These are phyloP conservation scores for Sclerotinia nivalis DNA, from an alignment of 2,329 filamentous ascomycete genomes.

Conservation along the genomic window DNA sequence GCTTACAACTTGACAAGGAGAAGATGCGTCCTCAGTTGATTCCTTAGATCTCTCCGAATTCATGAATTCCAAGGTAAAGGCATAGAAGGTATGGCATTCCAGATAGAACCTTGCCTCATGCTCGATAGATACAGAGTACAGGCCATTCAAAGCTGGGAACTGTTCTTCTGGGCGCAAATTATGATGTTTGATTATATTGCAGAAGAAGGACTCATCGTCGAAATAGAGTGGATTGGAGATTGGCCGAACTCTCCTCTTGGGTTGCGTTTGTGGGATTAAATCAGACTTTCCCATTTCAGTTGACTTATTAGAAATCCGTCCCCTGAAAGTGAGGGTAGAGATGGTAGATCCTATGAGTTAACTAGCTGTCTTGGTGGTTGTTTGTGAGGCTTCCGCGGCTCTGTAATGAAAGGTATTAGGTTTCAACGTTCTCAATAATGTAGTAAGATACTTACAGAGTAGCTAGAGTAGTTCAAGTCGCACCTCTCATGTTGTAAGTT, in stretches of 20 bases:
- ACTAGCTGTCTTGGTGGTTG: neutral
- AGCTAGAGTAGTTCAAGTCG: neutral
- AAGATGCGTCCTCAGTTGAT: neutral
- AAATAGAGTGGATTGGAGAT: slow-evolving; percentile 20
- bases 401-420: neutral
- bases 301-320: neutral
- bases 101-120: slow-evolving; percentile 12
- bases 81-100: slow-evolving; percentile 11
- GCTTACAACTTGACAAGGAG: neutral
- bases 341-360: neutral
- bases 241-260: slow-evolving; percentile 17
- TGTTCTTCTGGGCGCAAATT: neutral
- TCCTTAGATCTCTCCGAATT: neutral
- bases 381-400: neutral
- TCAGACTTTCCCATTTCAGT: slow-evolving; percentile 14
- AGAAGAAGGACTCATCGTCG: slow-evolving; percentile 11
- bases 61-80: slow-evolving; percentile 12
- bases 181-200: slow-evolving; percentile 4
- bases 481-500: neutral
- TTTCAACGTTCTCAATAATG: neutral
- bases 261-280: neutral
- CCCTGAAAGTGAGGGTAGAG: neutral
- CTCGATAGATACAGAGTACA: slow-evolving; percentile 2
- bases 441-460: neutral
- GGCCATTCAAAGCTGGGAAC: neutral